Conservation (phyloP, 345 rosid species). For the Kernera saxatilis region DNA sequence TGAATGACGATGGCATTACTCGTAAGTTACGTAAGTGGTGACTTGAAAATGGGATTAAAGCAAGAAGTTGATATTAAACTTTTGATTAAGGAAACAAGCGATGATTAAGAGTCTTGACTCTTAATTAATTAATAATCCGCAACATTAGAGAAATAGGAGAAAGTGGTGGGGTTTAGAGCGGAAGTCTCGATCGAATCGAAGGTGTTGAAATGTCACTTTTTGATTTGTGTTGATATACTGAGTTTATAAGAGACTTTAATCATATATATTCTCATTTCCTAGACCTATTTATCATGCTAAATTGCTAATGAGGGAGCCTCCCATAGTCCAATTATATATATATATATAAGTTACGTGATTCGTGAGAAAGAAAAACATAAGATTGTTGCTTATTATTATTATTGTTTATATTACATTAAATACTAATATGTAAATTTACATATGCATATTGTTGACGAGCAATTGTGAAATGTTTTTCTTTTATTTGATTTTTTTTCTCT, state of each 20-base stretch:
- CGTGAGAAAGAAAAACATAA: background rate
- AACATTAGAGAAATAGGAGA: background rate
- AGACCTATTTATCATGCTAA: background rate
- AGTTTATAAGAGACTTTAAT: background rate
- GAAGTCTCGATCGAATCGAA: conserved; percentile 3
- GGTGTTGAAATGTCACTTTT: conserved; percentile 27
- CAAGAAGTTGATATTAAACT: conserved; percentile 11
- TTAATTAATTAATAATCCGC: conserved; percentile 11
- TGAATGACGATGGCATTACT: conserved; percentile 32
- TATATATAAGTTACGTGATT: background rate
- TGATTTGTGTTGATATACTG: background rate
- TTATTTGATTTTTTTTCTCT: background rate
- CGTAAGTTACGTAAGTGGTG: conserved; percentile 29
- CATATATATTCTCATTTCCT: background rate
- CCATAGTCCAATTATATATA: background rate
- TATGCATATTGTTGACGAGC: background rate
- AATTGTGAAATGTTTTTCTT: background rate
- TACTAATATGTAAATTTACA: background rate
- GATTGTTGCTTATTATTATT: background rate
- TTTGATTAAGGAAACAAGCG: conserved; percentile 16
- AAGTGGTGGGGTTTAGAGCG: conserved; percentile 20
- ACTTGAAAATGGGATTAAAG: conserved; percentile 26
- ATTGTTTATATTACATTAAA: background rate
- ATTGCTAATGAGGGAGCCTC: background rate
- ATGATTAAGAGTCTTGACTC: conserved; percentile 10